These are phyloP conservation scores for Arthrobotrys entomopaga DNA, from an alignment of 2,329 filamentous ascomycete species.

Conservation along the genomic window DNA sequence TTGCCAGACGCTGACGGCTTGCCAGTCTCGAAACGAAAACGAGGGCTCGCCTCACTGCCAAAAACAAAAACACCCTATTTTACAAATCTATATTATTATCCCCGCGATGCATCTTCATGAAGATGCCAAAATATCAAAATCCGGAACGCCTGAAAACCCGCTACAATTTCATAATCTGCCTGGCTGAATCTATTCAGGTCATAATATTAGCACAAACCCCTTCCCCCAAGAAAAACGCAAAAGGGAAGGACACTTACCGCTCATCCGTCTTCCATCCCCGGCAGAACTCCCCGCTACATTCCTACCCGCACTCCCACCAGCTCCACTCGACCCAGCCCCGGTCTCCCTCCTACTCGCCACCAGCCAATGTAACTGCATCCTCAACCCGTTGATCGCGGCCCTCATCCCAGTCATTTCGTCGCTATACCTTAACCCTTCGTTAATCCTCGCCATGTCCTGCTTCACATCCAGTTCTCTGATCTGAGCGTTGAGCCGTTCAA, in stretches of 20 bases:
- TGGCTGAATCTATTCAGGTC: slow-evolving; percentile 30
- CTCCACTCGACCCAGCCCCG: slow-evolving; percentile 15
- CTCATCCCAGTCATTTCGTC: slow-evolving; percentile 59
- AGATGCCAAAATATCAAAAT: neutral
- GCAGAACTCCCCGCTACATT: slow-evolving; percentile 18
- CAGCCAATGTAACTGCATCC: slow-evolving; percentile 59
- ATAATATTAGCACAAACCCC: slow-evolving; percentile 11
- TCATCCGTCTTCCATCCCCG: slow-evolving; percentile 43
- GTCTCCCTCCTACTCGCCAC: slow-evolving; percentile 54
- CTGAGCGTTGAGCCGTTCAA: slow-evolving; percentile 57
- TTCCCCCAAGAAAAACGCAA: neutral
- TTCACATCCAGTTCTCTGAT: slow-evolving; percentile 59
- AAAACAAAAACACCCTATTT: too few species aligned
- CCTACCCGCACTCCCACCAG: slow-evolving; percentile 19
- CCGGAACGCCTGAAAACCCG: neutral
- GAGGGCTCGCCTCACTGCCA: too few species aligned
- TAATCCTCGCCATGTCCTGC: slow-evolving; percentile 58
- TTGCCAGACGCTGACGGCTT: too few species aligned
- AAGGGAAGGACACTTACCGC: slow-evolving; percentile 29
- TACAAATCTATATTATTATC: too few species aligned
- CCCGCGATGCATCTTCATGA: too few species aligned
- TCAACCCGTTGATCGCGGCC: slow-evolving; percentile 58
- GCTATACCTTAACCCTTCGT: slow-evolving; percentile 58
- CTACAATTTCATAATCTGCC: slow-evolving; percentile 47
- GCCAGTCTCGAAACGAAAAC: too few species aligned